These are phyloP conservation scores for Trichoderma semiorbis DNA, from an alignment of 2,329 filamentous ascomycete species.

Conservation along the genomic window DNA sequence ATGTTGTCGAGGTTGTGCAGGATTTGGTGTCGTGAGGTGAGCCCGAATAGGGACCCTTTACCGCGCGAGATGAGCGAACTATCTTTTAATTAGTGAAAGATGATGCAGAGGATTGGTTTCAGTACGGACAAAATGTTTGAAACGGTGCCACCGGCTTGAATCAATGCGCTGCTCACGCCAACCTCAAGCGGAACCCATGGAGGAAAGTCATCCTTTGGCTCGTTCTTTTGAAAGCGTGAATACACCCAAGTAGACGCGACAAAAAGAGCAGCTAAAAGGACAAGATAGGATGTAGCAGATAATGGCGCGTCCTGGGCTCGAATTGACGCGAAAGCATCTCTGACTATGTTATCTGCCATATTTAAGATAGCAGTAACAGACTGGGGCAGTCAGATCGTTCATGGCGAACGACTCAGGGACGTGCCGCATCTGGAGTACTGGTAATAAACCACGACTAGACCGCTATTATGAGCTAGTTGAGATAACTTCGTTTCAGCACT, in stretches of 20 bases:
- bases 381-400: background rate
- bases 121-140: background rate
- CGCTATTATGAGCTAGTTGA: background rate
- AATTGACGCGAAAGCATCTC: background rate
- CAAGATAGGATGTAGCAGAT: background rate
- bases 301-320: background rate
- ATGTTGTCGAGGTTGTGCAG: constrained; percentile 20
- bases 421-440: background rate
- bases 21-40: constrained; percentile 23
- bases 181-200: background rate
- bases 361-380: background rate
- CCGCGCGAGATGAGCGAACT: background rate
- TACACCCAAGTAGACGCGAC: background rate
- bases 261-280: background rate
- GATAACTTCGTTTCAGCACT: background rate
- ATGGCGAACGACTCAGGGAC: background rate
- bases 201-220: background rate
- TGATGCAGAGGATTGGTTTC: background rate
- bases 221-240: background rate
- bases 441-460: background rate
- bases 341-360: background rate
- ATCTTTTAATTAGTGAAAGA: background rate
- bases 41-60: constrained; percentile 21
- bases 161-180: background rate
- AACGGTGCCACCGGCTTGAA: background rate